These are phyloP conservation scores for Solanum chilense DNA, from an alignment of 257 asterid species.

Conservation along the genomic window DNA sequence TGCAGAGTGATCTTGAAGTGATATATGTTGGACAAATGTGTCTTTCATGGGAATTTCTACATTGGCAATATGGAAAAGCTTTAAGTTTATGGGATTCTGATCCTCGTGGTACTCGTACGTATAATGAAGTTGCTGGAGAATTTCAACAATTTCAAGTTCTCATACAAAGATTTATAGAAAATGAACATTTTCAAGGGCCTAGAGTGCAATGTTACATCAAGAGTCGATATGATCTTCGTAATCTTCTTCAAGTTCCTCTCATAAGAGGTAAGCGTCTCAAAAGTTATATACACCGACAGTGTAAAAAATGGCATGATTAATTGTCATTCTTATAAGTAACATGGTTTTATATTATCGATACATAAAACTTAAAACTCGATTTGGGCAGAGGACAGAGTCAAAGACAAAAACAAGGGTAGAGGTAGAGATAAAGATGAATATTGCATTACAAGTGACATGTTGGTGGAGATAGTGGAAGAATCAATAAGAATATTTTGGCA, in stretches of 20 bases:
- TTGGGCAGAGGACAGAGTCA: constrained; percentile 50
- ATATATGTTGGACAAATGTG: constrained; percentile 92
- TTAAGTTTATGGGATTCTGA: constrained; percentile 68
- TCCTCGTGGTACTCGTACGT: constrained; percentile 37
- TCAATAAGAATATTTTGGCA: constrained; percentile 83
- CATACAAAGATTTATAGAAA: constrained; percentile 73
- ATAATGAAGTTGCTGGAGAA: constrained; percentile 81
- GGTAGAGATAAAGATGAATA: constrained; percentile 26
- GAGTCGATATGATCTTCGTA: constrained; percentile 54
- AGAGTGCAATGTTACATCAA: constrained; percentile 52
- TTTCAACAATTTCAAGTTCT: constrained; percentile 93
- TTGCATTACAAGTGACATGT: constrained; percentile 51
- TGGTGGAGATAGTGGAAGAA: constrained; percentile 83
- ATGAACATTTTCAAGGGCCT: constrained; percentile 75
- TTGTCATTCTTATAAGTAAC: neutral
- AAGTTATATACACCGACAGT: fast-evolving
- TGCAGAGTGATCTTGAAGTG: constrained; percentile 71
- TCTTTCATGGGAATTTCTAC: constrained; percentile 91
- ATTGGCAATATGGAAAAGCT: constrained; percentile 77
- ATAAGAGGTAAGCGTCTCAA: constrained; percentile 37
- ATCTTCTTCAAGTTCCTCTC: constrained; percentile 84
- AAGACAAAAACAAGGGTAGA: constrained; percentile 32
- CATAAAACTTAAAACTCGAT: neutral
- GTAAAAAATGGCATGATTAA: neutral
- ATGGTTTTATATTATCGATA: neutral